Base-by-base conservation (phyloP, 2,329 filamentous ascomycete genomes). In the Xylariomycetidae sp. region DNA sequence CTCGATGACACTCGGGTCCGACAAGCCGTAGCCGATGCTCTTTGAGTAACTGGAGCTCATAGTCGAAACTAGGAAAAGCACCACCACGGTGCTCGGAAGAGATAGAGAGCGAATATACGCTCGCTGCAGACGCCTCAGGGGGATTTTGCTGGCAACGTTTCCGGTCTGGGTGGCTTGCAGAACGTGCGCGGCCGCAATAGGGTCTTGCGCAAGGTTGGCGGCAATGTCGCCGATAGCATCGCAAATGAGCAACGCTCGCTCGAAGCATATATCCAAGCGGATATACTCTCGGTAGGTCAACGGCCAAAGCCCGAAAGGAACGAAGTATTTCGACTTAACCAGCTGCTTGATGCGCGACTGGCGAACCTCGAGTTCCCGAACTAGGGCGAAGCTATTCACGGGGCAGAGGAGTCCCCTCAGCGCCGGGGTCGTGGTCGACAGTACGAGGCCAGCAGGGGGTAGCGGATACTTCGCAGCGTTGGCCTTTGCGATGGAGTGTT, bases 141-240 rank as follows among this genome's bases (percentile, higher is more conserved):
- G 32, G 3, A 12, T 25, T 13, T 12, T 19, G 15, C 2, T 9
- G 10, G 46, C 29, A 5, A 19, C 6, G 9, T 12, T 5, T 22
- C 45, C 47, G 22, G 29, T 35, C 4, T 34, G 18, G 4, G 17
- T 8, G 1, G 18, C 10, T 5, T n/a, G n/a, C n/a, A n/a, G n/a
- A n/a, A n/a, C n/a, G n/a, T n/a, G n/a, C n/a, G n/a, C n/a, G n/a
- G n/a, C n/a, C n/a, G n/a, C n/a, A n/a, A 37, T 28, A 1, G 20
- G 29, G 6, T 14, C 18, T 17, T 24, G 31, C 1, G 38, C 36
- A 2, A 18, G 17, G n/a, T 49, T 46, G 9, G 48, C 47, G 2
- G 48, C 49, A 8, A 55, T 42, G 37, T 56, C 53, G 7, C 47
- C 47, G 15, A 56, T 48, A 14, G 30, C 30, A 18, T 56, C 46